phyloP scores from a whole-genome alignment of 2,329 filamentous ascomycete genomes.

The Ophiostoma sp. region DNA sequence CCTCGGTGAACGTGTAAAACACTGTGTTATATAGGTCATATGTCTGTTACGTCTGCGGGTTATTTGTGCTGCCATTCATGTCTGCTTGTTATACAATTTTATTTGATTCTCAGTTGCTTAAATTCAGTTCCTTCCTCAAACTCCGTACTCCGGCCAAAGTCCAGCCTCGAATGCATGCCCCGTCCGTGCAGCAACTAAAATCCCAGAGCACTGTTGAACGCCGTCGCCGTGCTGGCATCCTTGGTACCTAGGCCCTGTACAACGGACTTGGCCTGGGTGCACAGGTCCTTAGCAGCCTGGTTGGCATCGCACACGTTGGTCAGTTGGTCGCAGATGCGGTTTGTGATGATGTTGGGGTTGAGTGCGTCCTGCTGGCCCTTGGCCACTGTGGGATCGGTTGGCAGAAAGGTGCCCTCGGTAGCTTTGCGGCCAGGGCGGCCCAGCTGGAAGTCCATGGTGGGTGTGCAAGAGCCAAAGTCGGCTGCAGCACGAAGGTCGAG shows the following conservation, averaged over 20 bases:
- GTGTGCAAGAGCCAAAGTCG: conserved; percentile 51
- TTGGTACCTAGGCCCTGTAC: conserved; percentile 33
- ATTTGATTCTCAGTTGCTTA: not conserved
- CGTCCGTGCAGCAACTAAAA: conserved; percentile 27
- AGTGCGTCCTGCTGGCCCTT: conserved; percentile 61
- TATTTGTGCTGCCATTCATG: not conserved
- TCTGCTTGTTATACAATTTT: not conserved
- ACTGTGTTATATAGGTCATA: too few species aligned
- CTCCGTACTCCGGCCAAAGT: conserved; percentile 6
- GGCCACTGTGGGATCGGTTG: conserved; percentile 55
- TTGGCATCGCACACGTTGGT: conserved; percentile 61
- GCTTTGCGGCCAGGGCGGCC: conserved; percentile 52
- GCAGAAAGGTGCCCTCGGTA: conserved; percentile 62
- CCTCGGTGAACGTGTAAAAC: too few species aligned
- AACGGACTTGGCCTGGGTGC: conserved; percentile 46
- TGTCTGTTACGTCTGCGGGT: too few species aligned
- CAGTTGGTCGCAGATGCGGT: conserved; percentile 64
- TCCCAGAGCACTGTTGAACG: conserved; percentile 39
- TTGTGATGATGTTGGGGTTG: conserved; percentile 69
- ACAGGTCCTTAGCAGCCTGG: conserved; percentile 51
- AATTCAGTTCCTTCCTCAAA: not conserved
- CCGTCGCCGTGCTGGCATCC: conserved; percentile 36
- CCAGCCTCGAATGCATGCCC: not conserved
- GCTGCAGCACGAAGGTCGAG: conserved; percentile 32
- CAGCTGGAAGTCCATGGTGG: conserved; percentile 55